Base-by-base conservation (phyloP, 371 early-diverging fungal genomes). In the Apophysomyces ossiformis region DNA sequence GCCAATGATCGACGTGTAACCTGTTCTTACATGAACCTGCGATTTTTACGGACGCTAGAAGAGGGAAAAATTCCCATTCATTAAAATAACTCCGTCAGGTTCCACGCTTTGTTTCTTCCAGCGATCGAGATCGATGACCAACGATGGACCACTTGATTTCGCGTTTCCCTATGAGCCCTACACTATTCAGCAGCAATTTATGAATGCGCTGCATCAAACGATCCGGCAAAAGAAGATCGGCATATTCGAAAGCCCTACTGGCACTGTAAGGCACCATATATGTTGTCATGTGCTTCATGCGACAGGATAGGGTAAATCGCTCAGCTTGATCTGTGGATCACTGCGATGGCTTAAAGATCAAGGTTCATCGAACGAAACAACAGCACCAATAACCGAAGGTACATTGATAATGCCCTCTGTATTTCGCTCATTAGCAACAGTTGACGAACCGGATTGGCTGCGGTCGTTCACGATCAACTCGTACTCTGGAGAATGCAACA, bases 241-340 rank as follows among this genome's bases (percentile, higher is more conserved):
- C 7, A 86, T 97, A 2, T 93, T 96, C 63, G 95, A 96, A 72
- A 90, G 89, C 26, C 97, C 97, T 5, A 97, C 96, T 3, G 96
- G 97, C 12, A 96, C 96, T 5, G 92, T 91, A 77, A 68, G 65
- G 41, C 26, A 58, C 37, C 39, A 41, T 41, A 21, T 21, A 21
- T 35, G 13, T 18, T 12, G 12, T 35, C 37, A 60, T 39, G 9
- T 4, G 43, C n/a, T 39, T 18, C 57, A 15, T 7, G 9, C 36
- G 18, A 1, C 54, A 26, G 36, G 32, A 12, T 63, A 89, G 88
- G 96, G 96, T 36, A 96, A 96, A 79, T 92, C 94, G 13, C 84
- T 97, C 5, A 91, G 91, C 64, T 77, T 96, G 35, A 87, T 96
- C 38, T 95, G 95, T 72, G 94, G 94, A 11, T 82, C 93, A 0